These are phyloP conservation scores for Hymenotorrendiella dingleyae DNA, from an alignment of 2,329 filamentous ascomycete species.

Conservation along the genomic window DNA sequence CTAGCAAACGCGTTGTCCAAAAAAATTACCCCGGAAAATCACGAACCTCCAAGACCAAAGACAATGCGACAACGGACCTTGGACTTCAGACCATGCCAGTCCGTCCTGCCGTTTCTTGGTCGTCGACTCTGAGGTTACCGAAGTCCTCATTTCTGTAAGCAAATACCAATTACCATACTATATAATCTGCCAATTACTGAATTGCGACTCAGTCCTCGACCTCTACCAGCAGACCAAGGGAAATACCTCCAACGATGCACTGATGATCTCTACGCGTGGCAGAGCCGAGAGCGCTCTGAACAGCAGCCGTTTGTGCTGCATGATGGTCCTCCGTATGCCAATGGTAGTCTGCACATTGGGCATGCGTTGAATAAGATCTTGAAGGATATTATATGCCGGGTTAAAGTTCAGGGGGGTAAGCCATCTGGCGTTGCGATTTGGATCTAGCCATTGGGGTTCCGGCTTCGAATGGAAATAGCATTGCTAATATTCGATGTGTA, in stretches of 20 bases:
- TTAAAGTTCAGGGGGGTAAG: constrained; percentile 66
- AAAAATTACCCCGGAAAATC: background rate
- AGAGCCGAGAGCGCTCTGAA: constrained; percentile 38
- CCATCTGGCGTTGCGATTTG: background rate
- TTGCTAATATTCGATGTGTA: background rate
- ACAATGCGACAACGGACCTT: constrained; percentile 11
- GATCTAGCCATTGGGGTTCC: background rate
- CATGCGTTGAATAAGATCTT: constrained; percentile 96
- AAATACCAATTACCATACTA: background rate
- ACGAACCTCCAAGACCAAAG: background rate
- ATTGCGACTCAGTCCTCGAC: constrained; percentile 27
- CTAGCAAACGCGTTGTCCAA: too few species aligned
- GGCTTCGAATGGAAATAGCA: background rate
- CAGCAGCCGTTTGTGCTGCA: constrained; percentile 69
- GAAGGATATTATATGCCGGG: constrained; percentile 86
- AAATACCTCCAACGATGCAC: constrained; percentile 69
- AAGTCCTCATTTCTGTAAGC: constrained; percentile 66
- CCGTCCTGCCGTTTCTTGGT: constrained; percentile 53
- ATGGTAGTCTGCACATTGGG: constrained; percentile 83
- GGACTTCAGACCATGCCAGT: constrained; percentile 27
- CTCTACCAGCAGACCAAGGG: constrained; percentile 38
- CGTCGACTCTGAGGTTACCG: constrained; percentile 68
- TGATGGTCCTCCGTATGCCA: constrained; percentile 95
- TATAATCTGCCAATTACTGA: constrained; percentile 10
- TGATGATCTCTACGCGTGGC: constrained; percentile 88